Evolutionary conservation across 495 filamentous ascomycete species (phyloP), one percentile per base, ranked within the genome.

Genomic region (Penicillium chermesinum): DNA sequence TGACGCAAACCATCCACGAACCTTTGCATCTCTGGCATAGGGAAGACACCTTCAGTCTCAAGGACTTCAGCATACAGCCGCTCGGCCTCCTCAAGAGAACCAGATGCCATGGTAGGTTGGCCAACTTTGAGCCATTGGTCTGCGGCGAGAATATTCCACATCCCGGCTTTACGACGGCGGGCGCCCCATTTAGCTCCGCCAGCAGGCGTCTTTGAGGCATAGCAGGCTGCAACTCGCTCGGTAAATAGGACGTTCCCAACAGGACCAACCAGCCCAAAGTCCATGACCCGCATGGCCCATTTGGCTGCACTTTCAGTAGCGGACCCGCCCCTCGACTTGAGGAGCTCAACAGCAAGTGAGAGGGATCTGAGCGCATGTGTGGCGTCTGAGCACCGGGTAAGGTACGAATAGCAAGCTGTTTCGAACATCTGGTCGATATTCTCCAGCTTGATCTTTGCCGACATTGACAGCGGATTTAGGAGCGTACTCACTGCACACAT

Each of bases 401-500:
- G 80, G 58, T 96, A 98, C 4, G 88, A 95, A 67, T 97, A 97
- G 38, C 80, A 84, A 0, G 93, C 87, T 7, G 84, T 83, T 47
- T 96, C 93, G 20, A 98, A 77, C 74, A 87, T 84, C 51, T 87
- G 80, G 58, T 94, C 88, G 38, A 96, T 73, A 2, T 73, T 83
- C 45, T 97, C 94, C 8, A 85, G 66, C 59, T 88, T 81, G 36
- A 76, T 79, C 56, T 86, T 95, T 15, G 82, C 80, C 1, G 81
- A 81, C 49, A 87, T 75, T 18, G 78, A 75, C 44, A 84, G 78
- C 16, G 84, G 83, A 55, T 82, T 83, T 18, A 98, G 69, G 27
- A 98, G 79, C 27, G 85, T 79, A 50, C 83, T 86, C 2, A 96
- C 74, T 10, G 88, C 93, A 3, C 84, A 80, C 90, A 97, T 96